Evolutionary conservation across 1,284 basidiomycete species (phyloP), one percentile per base, ranked within the genome.

Genomic region (Apiotrichum mycotoxinovorans): DNA sequence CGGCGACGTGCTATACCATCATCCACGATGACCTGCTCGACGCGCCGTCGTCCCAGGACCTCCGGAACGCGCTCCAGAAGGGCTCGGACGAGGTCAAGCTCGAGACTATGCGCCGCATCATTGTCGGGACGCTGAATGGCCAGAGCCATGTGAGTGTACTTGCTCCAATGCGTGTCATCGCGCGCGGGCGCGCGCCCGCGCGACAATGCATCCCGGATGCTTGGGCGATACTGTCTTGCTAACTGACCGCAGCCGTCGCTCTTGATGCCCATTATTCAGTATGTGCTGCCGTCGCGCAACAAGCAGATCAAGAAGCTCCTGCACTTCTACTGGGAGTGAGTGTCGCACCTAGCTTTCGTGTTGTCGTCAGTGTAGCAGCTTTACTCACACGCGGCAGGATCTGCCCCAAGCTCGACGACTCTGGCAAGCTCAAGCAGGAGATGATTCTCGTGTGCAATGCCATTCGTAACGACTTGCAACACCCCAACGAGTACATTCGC

Each of bases 371-470:
- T n/a, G n/a, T n/a, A n/a, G n/a, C n/a, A n/a, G n/a, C n/a, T n/a
- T n/a, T n/a, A n/a, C 43, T 41, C 23, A 52, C 47, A n/a, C 4
- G 5, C 5, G 1, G 0, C 57, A 78, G 77, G 61, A 90, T 98
- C 33, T 98, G 94, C 79, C 95, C 96, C 26, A 98, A 98, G 78
- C 88, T 96, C 66, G 96, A 98, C 69, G 94, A 98, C 64, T 86
- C 85, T 64, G 96, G 96, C 55, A 98, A 98, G 80, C 80, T 98
- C 69, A 98, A 97, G 83, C 96, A 98, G 79, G 96, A 98, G 81
- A 98, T 98, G 96, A 98, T 98, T 71, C 84, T 99, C 47, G 95
- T 98, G 46, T 94, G 95, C 70, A 98, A 98, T 72, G 94, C 94
- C 49, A 92, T 98, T 74, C 89, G 94, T 62, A 98, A 98, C 78